A percentile compares a stretch with the other conserved stretches of the same genome.
These are phyloP conservation scores for Gaertneriomyces semiglobifer DNA, from an alignment of 192 early-diverging fungal species.

Conservation along the genomic window DNA sequence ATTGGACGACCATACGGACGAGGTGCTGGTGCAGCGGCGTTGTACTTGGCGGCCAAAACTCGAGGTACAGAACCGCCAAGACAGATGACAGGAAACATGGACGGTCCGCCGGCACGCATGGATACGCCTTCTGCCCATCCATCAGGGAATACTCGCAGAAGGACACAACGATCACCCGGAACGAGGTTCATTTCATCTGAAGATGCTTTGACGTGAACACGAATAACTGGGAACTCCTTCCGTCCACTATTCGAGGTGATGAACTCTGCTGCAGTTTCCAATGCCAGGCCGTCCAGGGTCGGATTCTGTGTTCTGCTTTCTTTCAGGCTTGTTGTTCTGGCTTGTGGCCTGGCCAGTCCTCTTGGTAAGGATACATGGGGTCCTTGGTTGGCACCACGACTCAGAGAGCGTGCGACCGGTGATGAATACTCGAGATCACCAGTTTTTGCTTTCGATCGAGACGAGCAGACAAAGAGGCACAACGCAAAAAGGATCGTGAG, in stretches of 20 bases:
- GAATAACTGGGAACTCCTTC: conserved; percentile 36
- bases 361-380: conserved; percentile 16
- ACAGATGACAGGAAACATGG: conserved; percentile 39
- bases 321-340: too few species aligned
- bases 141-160: conserved; percentile 36
- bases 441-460: too few species aligned
- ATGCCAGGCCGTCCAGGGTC: not conserved
- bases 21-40: not conserved
- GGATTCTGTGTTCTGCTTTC: too few species aligned
- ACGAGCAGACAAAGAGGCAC: conserved; percentile 9
- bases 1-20: too few species aligned
- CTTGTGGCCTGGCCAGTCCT: not conserved
- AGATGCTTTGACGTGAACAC: conserved; percentile 27
- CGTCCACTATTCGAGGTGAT: conserved; percentile 27
- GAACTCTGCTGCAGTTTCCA: conserved; percentile 17
- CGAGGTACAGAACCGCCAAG: conserved; percentile 39
- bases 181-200: conserved; percentile 39
- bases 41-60: conserved; percentile 20
- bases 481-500: conserved; percentile 8
- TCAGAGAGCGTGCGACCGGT: too few species aligned
- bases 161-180: conserved; percentile 32
- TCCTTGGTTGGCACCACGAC: too few species aligned
- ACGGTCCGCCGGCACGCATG: conserved; percentile 42
- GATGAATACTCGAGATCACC: too few species aligned
- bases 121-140: conserved; percentile 42